Percentiles rank a stretch among this genome's conserved stretches.
These are phyloP conservation scores for Spathaspora sp. DNA, from an alignment of 1,139 yeast species.

Conservation along the genomic window DNA sequence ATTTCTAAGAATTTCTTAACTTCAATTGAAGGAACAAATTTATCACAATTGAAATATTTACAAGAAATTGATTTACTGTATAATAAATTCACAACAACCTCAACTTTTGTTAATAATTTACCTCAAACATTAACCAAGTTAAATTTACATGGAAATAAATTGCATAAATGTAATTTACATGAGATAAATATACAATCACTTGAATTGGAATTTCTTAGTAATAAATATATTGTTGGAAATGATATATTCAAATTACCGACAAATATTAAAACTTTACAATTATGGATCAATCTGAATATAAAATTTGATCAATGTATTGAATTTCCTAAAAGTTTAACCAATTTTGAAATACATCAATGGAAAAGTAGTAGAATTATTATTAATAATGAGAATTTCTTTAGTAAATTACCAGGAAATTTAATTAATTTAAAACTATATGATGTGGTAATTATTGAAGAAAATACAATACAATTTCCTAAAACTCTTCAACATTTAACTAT, in stretches of 20 bases:
- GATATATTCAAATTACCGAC: conserved; percentile 1
- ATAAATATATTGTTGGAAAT: conserved; percentile 2
- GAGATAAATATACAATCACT: background rate
- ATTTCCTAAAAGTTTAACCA: conserved; percentile 8
- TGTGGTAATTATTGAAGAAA: conserved; percentile 2
- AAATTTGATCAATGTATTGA: conserved; percentile 3
- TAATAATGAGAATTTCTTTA: conserved; percentile 7
- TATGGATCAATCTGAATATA: conserved; percentile 6
- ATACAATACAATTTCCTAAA: conserved; percentile 3
- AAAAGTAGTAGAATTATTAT: conserved; percentile 5
- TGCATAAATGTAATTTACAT: conserved; percentile 1
- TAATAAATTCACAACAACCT: conserved; percentile 6
- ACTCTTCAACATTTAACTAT: conserved; percentile 6
- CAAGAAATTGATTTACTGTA: conserved; percentile 8
- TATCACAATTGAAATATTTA: conserved; percentile 4
- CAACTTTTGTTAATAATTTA: background rate
- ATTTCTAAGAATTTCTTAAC: conserved; percentile 10
- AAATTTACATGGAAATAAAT: conserved; percentile 5
- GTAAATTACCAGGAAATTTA: conserved; percentile 4
- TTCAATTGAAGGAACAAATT: conserved; percentile 7
- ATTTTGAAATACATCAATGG: conserved; percentile 10
- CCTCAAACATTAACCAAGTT: background rate
- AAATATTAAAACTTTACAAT: background rate
- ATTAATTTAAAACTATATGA: conserved; percentile 6
- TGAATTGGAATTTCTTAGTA: conserved; percentile 6